Percentiles rank a stretch among this genome's conserved stretches.
These are phyloP conservation scores for Cucumis variabilis DNA, from an alignment of 331 rosid species.

Conservation along the genomic window DNA sequence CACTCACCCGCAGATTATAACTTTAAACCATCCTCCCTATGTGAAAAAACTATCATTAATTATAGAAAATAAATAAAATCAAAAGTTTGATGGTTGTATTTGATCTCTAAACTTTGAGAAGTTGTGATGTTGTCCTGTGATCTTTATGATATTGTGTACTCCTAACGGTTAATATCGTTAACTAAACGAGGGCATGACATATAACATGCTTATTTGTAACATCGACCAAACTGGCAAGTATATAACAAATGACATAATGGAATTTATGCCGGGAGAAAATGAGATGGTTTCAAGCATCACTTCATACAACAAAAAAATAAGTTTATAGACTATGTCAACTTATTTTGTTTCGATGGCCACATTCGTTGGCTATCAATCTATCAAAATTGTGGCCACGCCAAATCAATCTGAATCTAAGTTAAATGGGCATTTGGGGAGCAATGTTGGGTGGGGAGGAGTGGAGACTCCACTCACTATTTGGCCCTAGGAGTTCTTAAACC, in stretches of 20 bases:
- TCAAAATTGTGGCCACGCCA: background rate
- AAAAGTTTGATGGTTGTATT: constrained; percentile 1
- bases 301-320: too few relatives aligned
- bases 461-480: too few relatives aligned
- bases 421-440: too few relatives aligned
- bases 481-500: too few relatives aligned
- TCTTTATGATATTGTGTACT: background rate
- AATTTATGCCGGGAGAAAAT: background rate
- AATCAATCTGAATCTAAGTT: background rate
- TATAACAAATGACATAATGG: background rate
- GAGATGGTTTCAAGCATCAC: background rate
- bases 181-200: background rate
- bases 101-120: background rate
- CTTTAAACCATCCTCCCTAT: background rate
- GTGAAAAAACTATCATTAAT: constrained; percentile 14
- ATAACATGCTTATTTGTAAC: background rate
- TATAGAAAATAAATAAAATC: background rate
- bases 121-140: background rate
- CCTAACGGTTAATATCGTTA: background rate
- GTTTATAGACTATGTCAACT: background rate
- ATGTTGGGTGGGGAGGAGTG: too few relatives aligned
- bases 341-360: background rate
- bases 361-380: background rate
- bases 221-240: background rate
- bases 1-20: background rate